phyloP scores from a whole-genome alignment of 495 filamentous ascomycete species.

The Penicillium riverlandense region DNA sequence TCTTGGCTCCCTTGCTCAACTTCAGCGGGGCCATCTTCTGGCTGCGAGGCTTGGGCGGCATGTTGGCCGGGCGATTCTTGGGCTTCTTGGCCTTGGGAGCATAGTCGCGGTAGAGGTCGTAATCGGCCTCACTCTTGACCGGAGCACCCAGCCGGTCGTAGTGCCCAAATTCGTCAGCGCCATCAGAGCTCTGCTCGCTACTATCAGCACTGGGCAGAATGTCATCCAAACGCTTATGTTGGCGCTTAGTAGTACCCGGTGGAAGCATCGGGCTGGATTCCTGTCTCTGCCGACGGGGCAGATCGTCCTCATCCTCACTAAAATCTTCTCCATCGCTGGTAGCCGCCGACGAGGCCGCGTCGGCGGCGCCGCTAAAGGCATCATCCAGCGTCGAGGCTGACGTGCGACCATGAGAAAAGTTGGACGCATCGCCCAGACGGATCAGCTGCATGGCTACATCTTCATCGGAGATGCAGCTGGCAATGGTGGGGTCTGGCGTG shows the following conservation, averaged over 20 bases:
- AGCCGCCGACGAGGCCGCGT: slow-evolving; percentile 76
- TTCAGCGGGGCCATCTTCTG: slow-evolving; percentile 34
- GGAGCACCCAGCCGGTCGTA: slow-evolving; percentile 20
- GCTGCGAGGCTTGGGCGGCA: slow-evolving; percentile 24
- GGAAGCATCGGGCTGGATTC: slow-evolving; percentile 50
- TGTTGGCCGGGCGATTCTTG: slow-evolving; percentile 27
- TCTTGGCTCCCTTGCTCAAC: slow-evolving; percentile 27
- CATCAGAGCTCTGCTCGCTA: slow-evolving; percentile 62
- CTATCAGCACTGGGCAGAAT: slow-evolving; percentile 62
- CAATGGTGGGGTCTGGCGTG: slow-evolving; percentile 89
- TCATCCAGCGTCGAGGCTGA: slow-evolving; percentile 94
- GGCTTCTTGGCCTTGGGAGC: slow-evolving; percentile 39
- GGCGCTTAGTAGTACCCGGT: slow-evolving; percentile 43
- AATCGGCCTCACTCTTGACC: slow-evolving; percentile 47
- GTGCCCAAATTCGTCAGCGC: slow-evolving; percentile 19
- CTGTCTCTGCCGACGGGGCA: slow-evolving; percentile 54
- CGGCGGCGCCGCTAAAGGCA: slow-evolving; percentile 79
- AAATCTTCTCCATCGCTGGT: slow-evolving; percentile 74
- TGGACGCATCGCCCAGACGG: slow-evolving; percentile 85
- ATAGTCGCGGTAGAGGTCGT: slow-evolving; percentile 35
- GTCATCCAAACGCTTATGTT: slow-evolving; percentile 51
- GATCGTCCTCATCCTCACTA: slow-evolving; percentile 61
- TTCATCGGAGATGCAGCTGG: slow-evolving; percentile 93
- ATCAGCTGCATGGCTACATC: slow-evolving; percentile 96
- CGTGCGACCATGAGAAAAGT: slow-evolving; percentile 80